Base-by-base conservation (phyloP, 768 basidiomycete genomes). In the Mycena indigotica region DNA sequence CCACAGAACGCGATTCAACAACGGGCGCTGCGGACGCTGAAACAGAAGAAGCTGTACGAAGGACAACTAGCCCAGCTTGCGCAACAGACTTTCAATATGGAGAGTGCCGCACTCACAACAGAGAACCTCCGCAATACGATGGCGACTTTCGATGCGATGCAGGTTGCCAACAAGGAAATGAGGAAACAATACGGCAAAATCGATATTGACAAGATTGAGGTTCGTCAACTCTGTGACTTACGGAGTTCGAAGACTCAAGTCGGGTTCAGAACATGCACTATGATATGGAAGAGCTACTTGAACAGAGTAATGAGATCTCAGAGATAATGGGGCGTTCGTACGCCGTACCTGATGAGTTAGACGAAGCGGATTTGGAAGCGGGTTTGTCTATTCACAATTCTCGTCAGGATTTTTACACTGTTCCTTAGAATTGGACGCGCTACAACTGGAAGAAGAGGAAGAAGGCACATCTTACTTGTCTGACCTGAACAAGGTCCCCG, bases 1-100 rank as follows among this genome's bases (percentile, higher is more conserved):
- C 41, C n/a, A 44, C 68, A 97, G 95, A 78, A 80, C 60, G 95
- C 97, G 2, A 89, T 98, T 35, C 92, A 96, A 71, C 89, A 95
- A 71, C 86, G 97, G n/a, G 97, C 97, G 2, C 74, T 98, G 55
- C 82, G 93, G 45, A 92, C 91, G 2, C 80, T 99, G 39, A 94
- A 93, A 75, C 97, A 98, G 77, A 98, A 93, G 79, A 83, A 86
- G 74, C 87, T 98, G 92, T 96, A 96, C 75, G 97, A 99, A 70
- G 81, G 79, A 15, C 97, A 99, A 71, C 82, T 98, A 35, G 81
- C 85, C 8, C 94, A 97, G 72, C 81, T 99, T 16, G 79, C 89
- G 26, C 97, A 98, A 70, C 97, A 98, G 72, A 88, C 92, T 23
- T 98, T 93, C 79, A 98, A 99, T 74, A 98, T 98, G 91, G 95